These are phyloP conservation scores for Talaromyces sp. DNA, from an alignment of 2,329 filamentous ascomycete genomes.

Conservation along the genomic window DNA sequence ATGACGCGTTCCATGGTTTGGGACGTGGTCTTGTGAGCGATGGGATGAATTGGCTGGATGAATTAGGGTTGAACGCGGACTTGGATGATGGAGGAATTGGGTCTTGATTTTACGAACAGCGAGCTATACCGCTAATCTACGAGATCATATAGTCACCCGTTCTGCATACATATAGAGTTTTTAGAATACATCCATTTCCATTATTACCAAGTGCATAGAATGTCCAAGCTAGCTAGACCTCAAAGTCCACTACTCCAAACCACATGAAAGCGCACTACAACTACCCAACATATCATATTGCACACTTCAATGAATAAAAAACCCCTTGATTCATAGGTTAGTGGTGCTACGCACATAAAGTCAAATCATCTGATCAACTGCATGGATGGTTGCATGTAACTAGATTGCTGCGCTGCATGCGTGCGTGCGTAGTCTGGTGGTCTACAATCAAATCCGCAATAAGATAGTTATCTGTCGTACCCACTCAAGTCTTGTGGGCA, in stretches of 20 bases:
- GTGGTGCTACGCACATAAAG: not conserved
- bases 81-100: conserved; percentile 2
- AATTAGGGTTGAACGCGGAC: conserved; percentile 7
- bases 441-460: not conserved
- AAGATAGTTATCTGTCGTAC: not conserved
- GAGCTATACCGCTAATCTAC: not conserved
- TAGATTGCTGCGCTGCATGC: not conserved
- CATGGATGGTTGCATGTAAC: not conserved
- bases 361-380: conserved; percentile 8
- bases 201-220: not conserved
- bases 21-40: conserved; percentile 8
- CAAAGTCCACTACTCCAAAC: not conserved
- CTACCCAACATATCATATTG: not conserved
- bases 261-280: not conserved
- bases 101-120: not conserved
- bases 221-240: not conserved
- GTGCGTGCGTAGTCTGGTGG: not conserved
- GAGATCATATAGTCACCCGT: not conserved
- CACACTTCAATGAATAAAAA: no score
- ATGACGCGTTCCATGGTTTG: conserved; percentile 11
- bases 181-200: not conserved
- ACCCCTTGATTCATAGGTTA: not conserved
- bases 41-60: conserved; percentile 14
- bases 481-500: not conserved
- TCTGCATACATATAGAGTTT: not conserved